Evolutionary conservation across 2,329 filamentous ascomycete species (phyloP).

Genomic region (Clarireedia monteithiana): DNA sequence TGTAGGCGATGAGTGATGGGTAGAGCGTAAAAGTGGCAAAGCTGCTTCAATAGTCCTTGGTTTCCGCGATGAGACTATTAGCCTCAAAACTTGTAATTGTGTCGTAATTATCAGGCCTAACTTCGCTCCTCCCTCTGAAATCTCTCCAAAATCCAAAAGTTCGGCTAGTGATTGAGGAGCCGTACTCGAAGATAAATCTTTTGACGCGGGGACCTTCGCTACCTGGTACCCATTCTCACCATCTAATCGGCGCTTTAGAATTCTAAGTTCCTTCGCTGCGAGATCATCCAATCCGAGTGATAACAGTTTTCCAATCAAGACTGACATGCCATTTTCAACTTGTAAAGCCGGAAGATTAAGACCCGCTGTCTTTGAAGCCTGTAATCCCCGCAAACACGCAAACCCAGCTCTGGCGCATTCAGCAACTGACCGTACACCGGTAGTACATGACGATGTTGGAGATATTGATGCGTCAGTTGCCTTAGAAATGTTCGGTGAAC

Average conservation of each 20-base stretch:
- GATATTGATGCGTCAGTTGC: slow-evolving; percentile 32
- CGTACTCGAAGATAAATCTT: slow-evolving; percentile 30
- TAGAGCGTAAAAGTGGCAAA: slow-evolving; percentile 46
- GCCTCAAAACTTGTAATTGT: slow-evolving; percentile 57
- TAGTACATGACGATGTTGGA: slow-evolving; percentile 25
- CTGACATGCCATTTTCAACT: slow-evolving; percentile 65
- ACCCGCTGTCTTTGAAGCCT: slow-evolving; percentile 41
- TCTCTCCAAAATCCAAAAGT: slow-evolving; percentile 52
- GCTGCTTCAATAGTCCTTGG: slow-evolving; percentile 50
- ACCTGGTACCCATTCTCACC: slow-evolving; percentile 27
- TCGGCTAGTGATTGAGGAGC: slow-evolving; percentile 43
- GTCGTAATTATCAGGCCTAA: slow-evolving; percentile 52
- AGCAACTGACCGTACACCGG: slow-evolving; percentile 29
- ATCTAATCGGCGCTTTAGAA: slow-evolving; percentile 58
- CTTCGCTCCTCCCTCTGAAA: slow-evolving; percentile 35
- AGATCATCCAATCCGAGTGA: slow-evolving; percentile 57
- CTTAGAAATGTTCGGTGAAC: slow-evolving; percentile 47
- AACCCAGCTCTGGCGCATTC: slow-evolving; percentile 67
- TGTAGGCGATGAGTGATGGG: slow-evolving; percentile 47
- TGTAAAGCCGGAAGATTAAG: slow-evolving; percentile 55
- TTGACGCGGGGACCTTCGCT: slow-evolving; percentile 16
- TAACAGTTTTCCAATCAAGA: slow-evolving; percentile 59
- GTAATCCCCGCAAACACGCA: slow-evolving; percentile 50
- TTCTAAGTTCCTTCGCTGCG: slow-evolving; percentile 59
- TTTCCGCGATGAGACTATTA: slow-evolving; percentile 54